phyloP scores from a whole-genome alignment of 2,329 filamentous ascomycete genomes.

The Xylaria sp. region DNA sequence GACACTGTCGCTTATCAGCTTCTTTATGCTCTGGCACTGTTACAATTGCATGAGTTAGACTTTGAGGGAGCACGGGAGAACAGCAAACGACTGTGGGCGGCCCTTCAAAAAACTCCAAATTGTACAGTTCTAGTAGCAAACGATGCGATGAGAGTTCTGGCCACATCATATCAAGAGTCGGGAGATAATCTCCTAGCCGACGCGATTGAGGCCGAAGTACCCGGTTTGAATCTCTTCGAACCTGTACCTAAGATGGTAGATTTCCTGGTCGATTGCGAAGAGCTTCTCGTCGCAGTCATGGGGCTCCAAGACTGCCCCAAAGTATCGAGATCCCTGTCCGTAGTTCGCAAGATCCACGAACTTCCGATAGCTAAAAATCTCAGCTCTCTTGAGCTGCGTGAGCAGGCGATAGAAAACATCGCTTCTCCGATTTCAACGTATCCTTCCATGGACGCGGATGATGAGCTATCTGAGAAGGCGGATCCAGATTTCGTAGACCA shows the following conservation, averaged over 20 bases:
- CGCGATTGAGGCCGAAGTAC: constrained; percentile 37
- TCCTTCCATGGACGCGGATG: constrained; percentile 14
- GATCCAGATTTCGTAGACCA: not conserved
- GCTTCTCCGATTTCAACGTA: constrained; percentile 7
- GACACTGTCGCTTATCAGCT: constrained; percentile 30
- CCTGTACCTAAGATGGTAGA: constrained; percentile 37
- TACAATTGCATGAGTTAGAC: constrained; percentile 36
- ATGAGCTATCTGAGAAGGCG: constrained; percentile 7
- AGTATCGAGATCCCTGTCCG: constrained; percentile 8
- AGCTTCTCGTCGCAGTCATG: constrained; percentile 30
- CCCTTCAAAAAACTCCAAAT: constrained; percentile 27
- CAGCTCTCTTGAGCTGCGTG: constrained; percentile 36
- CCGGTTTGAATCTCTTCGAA: constrained; percentile 32
- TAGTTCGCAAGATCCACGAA: constrained; percentile 25
- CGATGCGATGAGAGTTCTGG: constrained; percentile 35
- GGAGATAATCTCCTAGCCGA: constrained; percentile 33
- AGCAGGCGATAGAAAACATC: constrained; percentile 11
- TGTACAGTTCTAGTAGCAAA: constrained; percentile 25
- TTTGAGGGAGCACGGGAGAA: constrained; percentile 35
- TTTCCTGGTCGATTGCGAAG: constrained; percentile 31
- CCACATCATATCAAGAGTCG: constrained; percentile 36
- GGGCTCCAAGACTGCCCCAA: constrained; percentile 29
- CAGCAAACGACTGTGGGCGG: constrained; percentile 35
- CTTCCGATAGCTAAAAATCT: constrained; percentile 36
- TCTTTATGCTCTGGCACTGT: constrained; percentile 32